Evolutionary conservation across 1,284 basidiomycete species (phyloP), one percentile per base, ranked within the genome.

Genomic region (Rhodotorula sp.): DNA sequence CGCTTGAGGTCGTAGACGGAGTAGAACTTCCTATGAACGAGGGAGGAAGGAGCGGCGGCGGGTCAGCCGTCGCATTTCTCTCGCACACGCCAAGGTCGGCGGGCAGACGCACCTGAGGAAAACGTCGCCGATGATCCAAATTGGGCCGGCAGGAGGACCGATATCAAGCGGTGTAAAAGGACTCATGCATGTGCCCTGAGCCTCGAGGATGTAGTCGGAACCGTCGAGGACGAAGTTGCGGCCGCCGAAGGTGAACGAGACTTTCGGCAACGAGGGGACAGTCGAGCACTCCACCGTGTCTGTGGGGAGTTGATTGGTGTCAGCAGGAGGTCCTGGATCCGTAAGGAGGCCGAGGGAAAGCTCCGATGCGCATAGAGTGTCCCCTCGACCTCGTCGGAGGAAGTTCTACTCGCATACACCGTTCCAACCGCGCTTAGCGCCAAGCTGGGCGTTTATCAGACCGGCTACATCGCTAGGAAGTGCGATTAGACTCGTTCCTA

Each of bases 381-480:
- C n/a, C n/a, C n/a, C n/a, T n/a, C n/a, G n/a, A n/a, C n/a, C n/a
- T n/a, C n/a, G n/a, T n/a, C n/a, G n/a, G n/a, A n/a, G n/a, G n/a
- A n/a, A n/a, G n/a, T n/a, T n/a, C n/a, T n/a, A n/a, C n/a, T n/a
- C n/a, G n/a, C n/a, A n/a, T n/a, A n/a, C n/a, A n/a, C n/a, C n/a
- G n/a, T n/a, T n/a, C n/a, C n/a, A n/a, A n/a, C n/a, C n/a, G n/a
- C n/a, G n/a, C 81, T 86, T 90, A 22, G 94, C 94, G 59, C 82
- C 84, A 76, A 80, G 85, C 82, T 95, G 90, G 67, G 92, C 87
- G 84, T 99, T 99, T 77, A 99, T 84, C 89, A 99, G 92, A 84
- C 99, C 96, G 69, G 95, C 94, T 65, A 98, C 86, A 79, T 99
- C 95, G 69, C 89, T 88, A 67, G 96, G 96, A 68, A 96, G 84